These are phyloP conservation scores for Gillenia trifoliata DNA, from an alignment of 306 rosid genomes.

Conservation along the genomic window DNA sequence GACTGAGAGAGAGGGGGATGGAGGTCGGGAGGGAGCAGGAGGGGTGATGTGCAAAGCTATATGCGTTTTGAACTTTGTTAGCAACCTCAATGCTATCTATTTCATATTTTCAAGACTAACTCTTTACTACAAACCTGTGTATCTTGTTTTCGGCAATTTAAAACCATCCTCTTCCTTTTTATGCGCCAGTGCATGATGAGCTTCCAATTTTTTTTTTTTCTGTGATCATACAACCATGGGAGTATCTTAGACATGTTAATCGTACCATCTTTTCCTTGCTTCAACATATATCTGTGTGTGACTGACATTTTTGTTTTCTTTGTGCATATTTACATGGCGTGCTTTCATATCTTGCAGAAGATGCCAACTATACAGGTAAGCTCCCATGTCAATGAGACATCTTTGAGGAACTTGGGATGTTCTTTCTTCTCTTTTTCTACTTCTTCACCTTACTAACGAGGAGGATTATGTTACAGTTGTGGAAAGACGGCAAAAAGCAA, in stretches of 20 bases:
- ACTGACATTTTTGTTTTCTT: neutral
- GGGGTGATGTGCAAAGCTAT: neutral
- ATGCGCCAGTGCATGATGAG: neutral
- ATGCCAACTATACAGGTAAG: conserved; percentile 96
- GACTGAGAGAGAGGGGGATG: neutral
- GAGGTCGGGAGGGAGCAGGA: neutral
- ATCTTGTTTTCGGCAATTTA: neutral
- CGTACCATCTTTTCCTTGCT: conserved; percentile 9
- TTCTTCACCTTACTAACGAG: neutral
- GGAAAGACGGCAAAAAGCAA: conserved; percentile 71
- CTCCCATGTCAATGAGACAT: conserved; percentile 11
- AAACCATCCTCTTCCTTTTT: neutral
- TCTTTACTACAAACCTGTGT: neutral
- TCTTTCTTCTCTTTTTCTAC: neutral
- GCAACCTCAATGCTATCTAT: neutral
- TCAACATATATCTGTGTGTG: neutral
- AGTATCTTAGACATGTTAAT: neutral
- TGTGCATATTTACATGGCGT: conserved; percentile 29
- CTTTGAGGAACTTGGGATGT: neutral
- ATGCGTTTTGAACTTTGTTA: neutral
- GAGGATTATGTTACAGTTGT: conserved; percentile 51
- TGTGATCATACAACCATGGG: neutral
- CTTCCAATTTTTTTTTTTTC: neutral
- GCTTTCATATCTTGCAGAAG: conserved; percentile 49
- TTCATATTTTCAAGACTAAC: neutral